Evolutionary conservation across 768 basidiomycete genomes (phyloP), one percentile per base, ranked within the genome.

Genomic region (Kwoniella botswanensis): DNA sequence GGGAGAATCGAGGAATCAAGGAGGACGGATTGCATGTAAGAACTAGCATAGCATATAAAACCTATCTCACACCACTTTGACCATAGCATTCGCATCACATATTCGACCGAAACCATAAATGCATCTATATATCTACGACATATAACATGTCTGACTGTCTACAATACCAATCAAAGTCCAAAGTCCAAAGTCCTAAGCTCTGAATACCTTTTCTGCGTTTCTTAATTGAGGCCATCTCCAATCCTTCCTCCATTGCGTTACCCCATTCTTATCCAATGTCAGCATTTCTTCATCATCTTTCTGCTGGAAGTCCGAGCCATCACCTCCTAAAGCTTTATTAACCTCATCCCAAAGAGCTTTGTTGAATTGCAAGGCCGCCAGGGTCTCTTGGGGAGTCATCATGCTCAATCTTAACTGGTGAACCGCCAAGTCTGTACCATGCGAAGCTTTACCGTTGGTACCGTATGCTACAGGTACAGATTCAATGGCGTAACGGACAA

Each of bases 391-490:
- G 0, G 82, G 69, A 3, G 85, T 82, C 67, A 93, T 79, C n/a
- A 75, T 79, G 4, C 89, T 87, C 0, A 86, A 70, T 5, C 88
- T 86, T 17, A 92, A 83, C 1, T 89, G 86, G 88, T 91, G 92
- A 17, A 92, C 63, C 29, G 84, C 70, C 6, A 89, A 85, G 74
- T 93, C 92, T 9, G 88, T 87, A 5, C 84, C 90, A 74, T 93
- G 92, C 0, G 90, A 91, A 6, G 92, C 89, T 65, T 89, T 88
- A 0, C 90, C 90, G 76, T 86, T 82, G 1, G 86, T 85, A 9
- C 89, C 86, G 57, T 85, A 74, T 63, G 89, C 87, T 76, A 89
- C 88, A 0, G 91, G 90, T 0, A 88, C 88, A 90, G 90, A 92
- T 42, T 87, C 84, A 63, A 93, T 89, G 73, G 87, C 84, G 76